Evolutionary conservation across 2,329 filamentous ascomycete genomes (phyloP).

Genomic region (Cladobotryum protrusum): DNA sequence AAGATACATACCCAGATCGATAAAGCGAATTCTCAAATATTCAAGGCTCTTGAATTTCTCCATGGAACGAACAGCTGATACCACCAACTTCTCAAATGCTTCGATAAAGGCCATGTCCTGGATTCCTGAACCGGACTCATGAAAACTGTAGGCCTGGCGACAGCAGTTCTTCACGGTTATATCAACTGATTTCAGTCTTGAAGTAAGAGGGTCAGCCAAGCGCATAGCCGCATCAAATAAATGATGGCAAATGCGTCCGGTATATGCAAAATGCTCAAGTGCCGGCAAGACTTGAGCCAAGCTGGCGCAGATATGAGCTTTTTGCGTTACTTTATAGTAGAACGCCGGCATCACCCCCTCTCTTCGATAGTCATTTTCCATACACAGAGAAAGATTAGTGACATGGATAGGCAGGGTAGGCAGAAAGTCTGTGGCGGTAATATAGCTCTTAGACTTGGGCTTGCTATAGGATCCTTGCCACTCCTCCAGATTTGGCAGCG

Average conservation of each 20-base stretch:
- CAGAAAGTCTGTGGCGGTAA: conserved; percentile 60
- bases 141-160: conserved; percentile 46
- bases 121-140: conserved; percentile 63
- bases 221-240: conserved; percentile 58
- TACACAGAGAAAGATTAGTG: conserved; percentile 58
- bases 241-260: conserved; percentile 63
- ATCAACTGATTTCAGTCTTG: conserved; percentile 59
- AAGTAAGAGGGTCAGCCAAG: conserved; percentile 41
- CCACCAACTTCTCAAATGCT: conserved; percentile 62
- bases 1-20: conserved; percentile 55
- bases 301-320: conserved; percentile 58
- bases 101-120: conserved; percentile 66
- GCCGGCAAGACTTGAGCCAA: conserved; percentile 55
- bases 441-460: conserved; percentile 67
- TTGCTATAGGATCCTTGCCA: conserved; percentile 63
- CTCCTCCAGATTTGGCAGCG: conserved; percentile 58
- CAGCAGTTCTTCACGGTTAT: conserved; percentile 71
- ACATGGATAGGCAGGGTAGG: conserved; percentile 51
- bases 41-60: conserved; percentile 52
- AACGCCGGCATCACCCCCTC: conserved; percentile 55
- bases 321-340: conserved; percentile 52
- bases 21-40: conserved; percentile 65
- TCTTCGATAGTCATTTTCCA: conserved; percentile 66
- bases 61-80: conserved; percentile 56
- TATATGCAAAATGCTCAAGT: conserved; percentile 65